Percentiles rank a stretch among this genome's conserved stretches.
Evolutionary conservation across 768 basidiomycete genomes (phyloP).

Genomic region (Boletus rubropictus): DNA sequence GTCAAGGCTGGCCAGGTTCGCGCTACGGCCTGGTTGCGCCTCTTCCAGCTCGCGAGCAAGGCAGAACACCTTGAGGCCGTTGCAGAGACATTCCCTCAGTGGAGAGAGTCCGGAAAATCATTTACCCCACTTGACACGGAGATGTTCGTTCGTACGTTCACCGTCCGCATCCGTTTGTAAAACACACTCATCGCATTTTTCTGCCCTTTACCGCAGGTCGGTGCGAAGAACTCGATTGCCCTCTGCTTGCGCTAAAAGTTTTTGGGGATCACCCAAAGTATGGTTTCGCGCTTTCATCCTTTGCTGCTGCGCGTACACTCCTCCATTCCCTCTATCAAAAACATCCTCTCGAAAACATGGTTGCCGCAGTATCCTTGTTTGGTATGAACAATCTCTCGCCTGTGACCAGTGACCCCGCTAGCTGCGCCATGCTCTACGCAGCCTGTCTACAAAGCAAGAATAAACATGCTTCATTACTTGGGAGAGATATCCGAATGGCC

Average conservation of each 20-base stretch:
- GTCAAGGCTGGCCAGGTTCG: slow-evolving; percentile 35
- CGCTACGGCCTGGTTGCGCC: slow-evolving; percentile 43
- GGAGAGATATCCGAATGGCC: slow-evolving; percentile 37
- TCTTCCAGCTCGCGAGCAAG: slow-evolving; percentile 46
- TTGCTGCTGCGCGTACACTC: slow-evolving; percentile 49
- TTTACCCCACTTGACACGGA: slow-evolving; percentile 40
- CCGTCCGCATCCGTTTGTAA: background rate
- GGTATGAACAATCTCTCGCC: slow-evolving; percentile 49
- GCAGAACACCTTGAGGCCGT: slow-evolving; percentile 46
- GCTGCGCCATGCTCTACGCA: slow-evolving; percentile 50
- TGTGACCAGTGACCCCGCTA: slow-evolving; percentile 49
- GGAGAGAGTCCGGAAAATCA: slow-evolving; percentile 40
- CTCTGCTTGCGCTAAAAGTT: slow-evolving; percentile 51
- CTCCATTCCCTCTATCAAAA: slow-evolving; percentile 49
- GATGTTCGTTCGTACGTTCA: slow-evolving; percentile 49
- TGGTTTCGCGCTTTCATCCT: slow-evolving; percentile 43
- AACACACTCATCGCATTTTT: background rate
- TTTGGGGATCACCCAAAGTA: slow-evolving; percentile 62
- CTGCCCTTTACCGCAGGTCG: slow-evolving; percentile 39
- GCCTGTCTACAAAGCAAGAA: slow-evolving; percentile 48
- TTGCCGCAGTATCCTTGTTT: slow-evolving; percentile 50
- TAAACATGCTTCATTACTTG: slow-evolving; percentile 36
- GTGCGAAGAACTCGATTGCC: slow-evolving; percentile 52
- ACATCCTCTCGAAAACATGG: slow-evolving; percentile 42
- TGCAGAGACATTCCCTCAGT: slow-evolving; percentile 43